Base-by-base conservation (phyloP, 176 grass and related monocot species). In the Ensete glaucum region DNA sequence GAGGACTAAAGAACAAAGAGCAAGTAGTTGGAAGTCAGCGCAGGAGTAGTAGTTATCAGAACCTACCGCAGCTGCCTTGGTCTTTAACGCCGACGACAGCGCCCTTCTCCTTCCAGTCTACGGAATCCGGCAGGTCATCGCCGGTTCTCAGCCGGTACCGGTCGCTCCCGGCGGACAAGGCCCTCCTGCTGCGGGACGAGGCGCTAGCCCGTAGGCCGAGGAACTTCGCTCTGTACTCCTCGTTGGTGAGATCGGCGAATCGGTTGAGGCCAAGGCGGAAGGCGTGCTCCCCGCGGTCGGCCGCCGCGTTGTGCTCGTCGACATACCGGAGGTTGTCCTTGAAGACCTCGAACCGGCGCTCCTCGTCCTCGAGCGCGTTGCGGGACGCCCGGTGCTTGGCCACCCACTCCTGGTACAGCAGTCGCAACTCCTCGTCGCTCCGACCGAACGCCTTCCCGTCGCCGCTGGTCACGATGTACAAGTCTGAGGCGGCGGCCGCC, bases 251-350 rank as follows among this genome's bases (percentile, higher is more conserved):
- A 53, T 74, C 72, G 52, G 72, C 72, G 72, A 74, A 74, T 1
- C 75, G 75, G 75, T 64, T 63, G 48, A 51, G 1, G 12, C 12
- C 59, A 20, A 74, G 72, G 1, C 75, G 60, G 75, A 22, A 64
- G 43, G 75, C 6, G n/a, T 57, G 53, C 53, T 74, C 53, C 9
- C 72, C 72, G 52, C 20, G 21, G 5, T 54, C 73, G 43, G 77
- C 81, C 8, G 79, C 85, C 5, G 79, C 84, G 79, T 99, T 99
- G 85, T 94, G 95, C 15, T 81, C 82, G 75, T 99, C 95, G 26
- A 94, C 83, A 85, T 91, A 99, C 16, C 54, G 16, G 6, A 99
- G 80, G 85, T 99, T 99, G 73, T 99, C 95, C 80, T 84, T 82
- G 86, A 99, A 99, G 0, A 85, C 81, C 2, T 56, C 75, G 84